A percentile compares a stretch with the other conserved stretches of the same genome.
phyloP scores from a whole-genome alignment of 164 flowering plant genomes.

The Sedum album region DNA sequence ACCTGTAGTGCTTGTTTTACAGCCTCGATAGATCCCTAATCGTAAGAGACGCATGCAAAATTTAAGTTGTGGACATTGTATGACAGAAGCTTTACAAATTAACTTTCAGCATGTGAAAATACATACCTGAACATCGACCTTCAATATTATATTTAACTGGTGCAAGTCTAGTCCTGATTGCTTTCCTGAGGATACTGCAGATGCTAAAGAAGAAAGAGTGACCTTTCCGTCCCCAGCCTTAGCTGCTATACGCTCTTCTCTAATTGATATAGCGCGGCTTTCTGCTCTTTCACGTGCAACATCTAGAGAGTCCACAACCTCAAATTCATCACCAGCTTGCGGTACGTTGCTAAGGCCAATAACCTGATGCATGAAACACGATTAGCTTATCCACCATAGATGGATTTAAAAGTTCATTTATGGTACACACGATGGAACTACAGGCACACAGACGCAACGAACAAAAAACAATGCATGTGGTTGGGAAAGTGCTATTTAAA shows the following conservation, averaged over 20 bases:
- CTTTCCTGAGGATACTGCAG: slow-evolving; percentile 69
- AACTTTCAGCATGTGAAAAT: neutral
- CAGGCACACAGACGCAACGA: neutral
- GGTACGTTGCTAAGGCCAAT: slow-evolving; percentile 83
- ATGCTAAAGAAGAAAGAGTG: slow-evolving; percentile 86
- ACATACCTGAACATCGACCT: slow-evolving; percentile 91
- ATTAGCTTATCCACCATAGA: neutral
- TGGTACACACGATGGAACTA: neutral
- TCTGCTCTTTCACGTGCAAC: slow-evolving; percentile 80
- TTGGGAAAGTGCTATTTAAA: no score
- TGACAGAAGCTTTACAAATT: neutral
- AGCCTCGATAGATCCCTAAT: slow-evolving; percentile 91
- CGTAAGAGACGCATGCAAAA: neutral
- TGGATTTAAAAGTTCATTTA: neutral
- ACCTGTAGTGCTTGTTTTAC: slow-evolving; percentile 79
- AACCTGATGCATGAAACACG: slow-evolving; percentile 33
- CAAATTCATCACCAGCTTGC: slow-evolving; percentile 87
- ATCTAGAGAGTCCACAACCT: slow-evolving; percentile 74
- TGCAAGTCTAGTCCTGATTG: slow-evolving; percentile 78
- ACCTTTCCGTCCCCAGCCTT: slow-evolving; percentile 85
- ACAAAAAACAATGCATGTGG: neutral
- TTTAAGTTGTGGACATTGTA: neutral
- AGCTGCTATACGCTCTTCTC: slow-evolving; percentile 55
- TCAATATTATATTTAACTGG: slow-evolving; percentile 78
- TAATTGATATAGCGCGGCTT: slow-evolving; percentile 40